Percentiles rank a stretch among this genome's conserved stretches.
Conservation (phyloP, 2,329 filamentous ascomycete genomes). For the Alternaria triticina region DNA sequence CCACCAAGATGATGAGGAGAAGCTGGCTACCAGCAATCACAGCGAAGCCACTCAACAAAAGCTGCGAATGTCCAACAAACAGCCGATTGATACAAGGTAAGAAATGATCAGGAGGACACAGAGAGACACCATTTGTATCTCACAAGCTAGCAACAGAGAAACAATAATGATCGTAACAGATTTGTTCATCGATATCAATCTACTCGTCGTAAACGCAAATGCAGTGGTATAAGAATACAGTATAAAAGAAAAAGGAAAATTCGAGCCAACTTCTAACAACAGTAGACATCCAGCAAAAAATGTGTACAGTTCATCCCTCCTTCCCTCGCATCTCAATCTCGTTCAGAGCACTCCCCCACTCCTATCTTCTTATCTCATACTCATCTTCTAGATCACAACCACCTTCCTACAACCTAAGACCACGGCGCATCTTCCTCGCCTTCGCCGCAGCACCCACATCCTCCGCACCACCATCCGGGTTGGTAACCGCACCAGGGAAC, state of each 20-base stretch:
- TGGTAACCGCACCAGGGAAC: constrained; percentile 45
- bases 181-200: background rate
- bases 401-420: constrained; percentile 18
- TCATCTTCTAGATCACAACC: background rate
- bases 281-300: background rate
- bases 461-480: constrained; percentile 38
- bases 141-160: background rate
- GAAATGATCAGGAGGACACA: too few species aligned
- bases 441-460: constrained; percentile 26
- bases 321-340: background rate
- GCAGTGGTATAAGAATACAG: constrained; percentile 1
- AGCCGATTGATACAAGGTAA: background rate
- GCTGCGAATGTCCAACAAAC: background rate
- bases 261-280: background rate
- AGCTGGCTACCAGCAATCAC: background rate
- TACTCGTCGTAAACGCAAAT: background rate
- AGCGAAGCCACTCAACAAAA: background rate
- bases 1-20: background rate
- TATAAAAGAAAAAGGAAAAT: background rate
- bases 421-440: constrained; percentile 30
- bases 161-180: background rate
- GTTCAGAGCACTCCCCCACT: background rate
- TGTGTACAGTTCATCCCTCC: background rate
- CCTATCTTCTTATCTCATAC: background rate
- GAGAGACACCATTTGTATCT: background rate